Percentiles rank a stretch among this genome's conserved stretches.
phyloP scores from a whole-genome alignment of 148 eudicot species.

The Rhododendron griersonianum region DNA sequence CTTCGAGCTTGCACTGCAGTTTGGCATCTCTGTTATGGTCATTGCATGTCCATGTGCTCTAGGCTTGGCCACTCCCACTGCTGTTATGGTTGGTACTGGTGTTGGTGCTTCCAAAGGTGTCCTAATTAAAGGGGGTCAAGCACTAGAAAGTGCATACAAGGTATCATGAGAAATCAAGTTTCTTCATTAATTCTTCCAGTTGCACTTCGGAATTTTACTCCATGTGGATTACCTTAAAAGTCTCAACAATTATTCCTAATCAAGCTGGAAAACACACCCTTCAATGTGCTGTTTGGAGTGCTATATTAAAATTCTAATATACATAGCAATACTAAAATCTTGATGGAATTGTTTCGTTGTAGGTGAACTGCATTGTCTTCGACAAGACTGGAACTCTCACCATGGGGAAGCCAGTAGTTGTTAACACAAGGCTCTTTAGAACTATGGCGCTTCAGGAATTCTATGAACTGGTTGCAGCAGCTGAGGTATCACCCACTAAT shows the following conservation, averaged over 20 bases:
- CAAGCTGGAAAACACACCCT: background rate
- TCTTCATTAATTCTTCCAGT: background rate
- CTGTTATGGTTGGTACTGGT: conserved; percentile 99
- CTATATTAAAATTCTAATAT: background rate
- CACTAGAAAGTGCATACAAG: conserved; percentile 91
- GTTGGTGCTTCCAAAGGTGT: conserved; percentile 98
- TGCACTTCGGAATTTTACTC: background rate
- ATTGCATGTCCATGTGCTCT: conserved; percentile 98
- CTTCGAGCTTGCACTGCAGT: conserved; percentile 90
- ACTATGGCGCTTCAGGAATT: conserved; percentile 68
- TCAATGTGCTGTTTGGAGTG: background rate
- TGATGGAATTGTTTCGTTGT: conserved; percentile 1
- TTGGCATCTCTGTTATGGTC: conserved; percentile 98
- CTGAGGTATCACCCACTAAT: conserved; percentile 33
- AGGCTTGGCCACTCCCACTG: conserved; percentile 99
- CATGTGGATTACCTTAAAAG: background rate
- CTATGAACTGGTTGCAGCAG: conserved; percentile 76
- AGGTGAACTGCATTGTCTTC: conserved; percentile 95
- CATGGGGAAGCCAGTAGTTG: conserved; percentile 81
- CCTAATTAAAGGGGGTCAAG: conserved; percentile 95
- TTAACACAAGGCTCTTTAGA: conserved; percentile 40
- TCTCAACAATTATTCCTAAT: background rate
- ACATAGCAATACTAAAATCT: background rate
- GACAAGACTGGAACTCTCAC: conserved; percentile 99
- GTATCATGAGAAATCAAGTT: conserved; percentile 24